These are phyloP conservation scores for Neurospora sp. DNA, from an alignment of 495 filamentous ascomycete genomes.

Conservation along the genomic window DNA sequence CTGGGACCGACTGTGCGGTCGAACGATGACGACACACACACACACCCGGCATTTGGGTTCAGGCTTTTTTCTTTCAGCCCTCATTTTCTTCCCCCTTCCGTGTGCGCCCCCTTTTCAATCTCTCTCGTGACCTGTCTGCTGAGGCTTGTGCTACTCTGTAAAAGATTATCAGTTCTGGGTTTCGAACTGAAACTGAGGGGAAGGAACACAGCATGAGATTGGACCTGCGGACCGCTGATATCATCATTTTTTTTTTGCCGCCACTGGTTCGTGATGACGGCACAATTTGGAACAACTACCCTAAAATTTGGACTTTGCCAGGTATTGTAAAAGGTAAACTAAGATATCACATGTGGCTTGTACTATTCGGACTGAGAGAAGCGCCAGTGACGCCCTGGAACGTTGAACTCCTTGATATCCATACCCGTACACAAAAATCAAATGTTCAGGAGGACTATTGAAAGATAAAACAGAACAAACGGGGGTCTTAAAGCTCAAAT, in stretches of 20 bases:
- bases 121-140: not conserved
- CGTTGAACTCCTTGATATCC: not conserved
- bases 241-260: not conserved
- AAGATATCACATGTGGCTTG: not conserved
- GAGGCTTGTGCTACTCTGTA: not conserved
- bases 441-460: not conserved
- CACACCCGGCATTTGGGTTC: not conserved
- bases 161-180: not conserved
- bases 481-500: conserved; percentile 6
- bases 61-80: not conserved
- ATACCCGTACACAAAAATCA: not conserved
- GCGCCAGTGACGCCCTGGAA: not conserved
- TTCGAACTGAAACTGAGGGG: not conserved
- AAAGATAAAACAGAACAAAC: not conserved
- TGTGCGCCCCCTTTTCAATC: not conserved
- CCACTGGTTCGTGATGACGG: not conserved
- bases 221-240: not conserved
- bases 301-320: not conserved
- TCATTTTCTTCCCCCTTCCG: not conserved
- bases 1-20: not conserved
- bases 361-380: not conserved
- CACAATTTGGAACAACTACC: not conserved
- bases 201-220: not conserved
- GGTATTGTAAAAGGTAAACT: not conserved
- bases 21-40: not conserved